Evolutionary conservation across 2,329 filamentous ascomycete species (phyloP).

Genomic region (Chaetothyriales sp.): DNA sequence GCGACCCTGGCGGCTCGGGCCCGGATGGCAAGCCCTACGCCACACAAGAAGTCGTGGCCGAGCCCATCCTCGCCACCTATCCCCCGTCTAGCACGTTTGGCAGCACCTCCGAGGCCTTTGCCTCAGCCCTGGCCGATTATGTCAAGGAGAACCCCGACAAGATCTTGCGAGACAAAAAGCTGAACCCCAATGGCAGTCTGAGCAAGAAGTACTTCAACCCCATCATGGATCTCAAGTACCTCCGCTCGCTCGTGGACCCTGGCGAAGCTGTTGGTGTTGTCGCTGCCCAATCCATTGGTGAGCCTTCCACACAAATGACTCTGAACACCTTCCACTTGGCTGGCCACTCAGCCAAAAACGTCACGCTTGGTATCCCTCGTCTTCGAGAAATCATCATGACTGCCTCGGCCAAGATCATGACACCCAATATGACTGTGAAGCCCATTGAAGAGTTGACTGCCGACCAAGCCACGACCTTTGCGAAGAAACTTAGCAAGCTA

Average conservation of each 20-base stretch:
- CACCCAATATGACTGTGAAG: slow-evolving; percentile 75
- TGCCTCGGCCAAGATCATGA: slow-evolving; percentile 75
- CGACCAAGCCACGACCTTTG: slow-evolving; percentile 61
- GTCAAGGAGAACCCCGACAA: slow-evolving; percentile 58
- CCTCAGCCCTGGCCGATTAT: slow-evolving; percentile 57
- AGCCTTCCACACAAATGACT: slow-evolving; percentile 98
- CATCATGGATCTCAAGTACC: slow-evolving; percentile 81
- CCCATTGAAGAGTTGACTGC: slow-evolving; percentile 58
- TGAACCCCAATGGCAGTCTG: slow-evolving; percentile 32
- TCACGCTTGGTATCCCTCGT: slow-evolving; percentile 94
- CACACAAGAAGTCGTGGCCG: slow-evolving; percentile 43
- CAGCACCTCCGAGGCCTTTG: slow-evolving; percentile 81
- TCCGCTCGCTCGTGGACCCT: slow-evolving; percentile 81
- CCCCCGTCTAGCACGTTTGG: slow-evolving; percentile 68
- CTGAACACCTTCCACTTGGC: slow-evolving; percentile 99
- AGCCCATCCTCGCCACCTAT: slow-evolving; percentile 61
- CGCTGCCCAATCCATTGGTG: slow-evolving; percentile 89
- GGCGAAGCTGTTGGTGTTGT: slow-evolving; percentile 96
- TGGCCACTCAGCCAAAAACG: slow-evolving; percentile 95
- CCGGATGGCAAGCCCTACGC: background rate
- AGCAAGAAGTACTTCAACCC: slow-evolving; percentile 64
- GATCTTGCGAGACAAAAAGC: slow-evolving; percentile 48
- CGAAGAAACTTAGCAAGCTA: slow-evolving; percentile 80
- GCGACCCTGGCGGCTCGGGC: background rate
- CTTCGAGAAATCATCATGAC: slow-evolving; percentile 98